These are phyloP conservation scores for Hypoxylon crocopeplum DNA, from an alignment of 495 filamentous ascomycete genomes.

Conservation along the genomic window DNA sequence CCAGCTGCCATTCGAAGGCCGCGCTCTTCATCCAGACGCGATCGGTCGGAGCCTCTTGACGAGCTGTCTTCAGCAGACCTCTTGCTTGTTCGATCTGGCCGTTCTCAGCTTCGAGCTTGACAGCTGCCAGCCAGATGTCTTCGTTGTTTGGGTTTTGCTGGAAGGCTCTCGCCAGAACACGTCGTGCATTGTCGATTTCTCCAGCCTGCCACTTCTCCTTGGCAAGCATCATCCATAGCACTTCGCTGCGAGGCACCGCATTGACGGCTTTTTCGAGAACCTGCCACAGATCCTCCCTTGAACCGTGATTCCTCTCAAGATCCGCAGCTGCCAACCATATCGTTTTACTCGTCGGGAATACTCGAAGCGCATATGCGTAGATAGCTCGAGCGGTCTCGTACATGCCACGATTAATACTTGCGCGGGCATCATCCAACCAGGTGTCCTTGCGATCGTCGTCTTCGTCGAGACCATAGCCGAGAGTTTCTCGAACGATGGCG, in stretches of 20 bases:
- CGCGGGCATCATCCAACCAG: conserved; percentile 91
- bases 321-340: conserved; percentile 91
- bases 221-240: conserved; percentile 95
- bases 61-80: conserved; percentile 77
- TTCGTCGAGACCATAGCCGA: conserved; percentile 93
- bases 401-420: conserved; percentile 74
- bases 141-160: conserved; percentile 94
- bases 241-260: conserved; percentile 85
- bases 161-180: conserved; percentile 85
- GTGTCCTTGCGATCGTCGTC: conserved; percentile 95
- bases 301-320: conserved; percentile 88
- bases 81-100: conserved; percentile 79
- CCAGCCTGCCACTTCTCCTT: conserved; percentile 91
- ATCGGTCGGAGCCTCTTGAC: conserved; percentile 87
- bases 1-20: conserved; percentile 85
- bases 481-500: conserved; percentile 88
- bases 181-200: conserved; percentile 82
- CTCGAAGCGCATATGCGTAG: conserved; percentile 85
- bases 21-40: conserved; percentile 96
- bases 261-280: conserved; percentile 93
- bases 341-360: conserved; percentile 82
- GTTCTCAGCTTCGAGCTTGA: conserved; percentile 92
- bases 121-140: conserved; percentile 94
- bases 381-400: conserved; percentile 93
- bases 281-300: conserved; percentile 79